Percentiles rank a stretch among this genome's conserved stretches.
Conservation (phyloP, 179 eudicot genomes). For the Amaranthus tricolor region DNA sequence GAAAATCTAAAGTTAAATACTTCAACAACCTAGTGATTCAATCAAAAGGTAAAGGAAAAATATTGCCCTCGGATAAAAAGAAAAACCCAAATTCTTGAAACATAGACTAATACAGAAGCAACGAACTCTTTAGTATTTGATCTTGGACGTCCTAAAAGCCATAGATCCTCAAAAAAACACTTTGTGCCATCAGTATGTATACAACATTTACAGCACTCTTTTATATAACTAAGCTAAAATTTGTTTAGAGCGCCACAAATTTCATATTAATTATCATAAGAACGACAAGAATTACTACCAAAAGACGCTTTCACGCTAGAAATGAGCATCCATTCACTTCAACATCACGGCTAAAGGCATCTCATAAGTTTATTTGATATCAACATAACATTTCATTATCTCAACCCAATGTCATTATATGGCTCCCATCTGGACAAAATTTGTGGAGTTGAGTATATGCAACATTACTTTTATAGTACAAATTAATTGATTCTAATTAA, state of each 20-base stretch:
- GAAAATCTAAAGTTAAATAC: not conserved
- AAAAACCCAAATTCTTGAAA: not conserved
- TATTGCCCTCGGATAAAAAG: not conserved
- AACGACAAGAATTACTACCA: not conserved
- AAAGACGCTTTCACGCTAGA: not conserved
- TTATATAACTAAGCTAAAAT: not conserved
- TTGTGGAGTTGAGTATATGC: too few relatives aligned
- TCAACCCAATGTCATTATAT: too few relatives aligned
- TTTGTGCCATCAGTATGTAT: not conserved
- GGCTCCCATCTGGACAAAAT: too few relatives aligned
- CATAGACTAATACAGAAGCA: not conserved
- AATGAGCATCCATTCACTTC: not conserved
- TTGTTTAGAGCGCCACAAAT: not conserved
- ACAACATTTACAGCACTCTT: not conserved
- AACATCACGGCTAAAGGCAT: not conserved
- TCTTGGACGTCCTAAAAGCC: not conserved
- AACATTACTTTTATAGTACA: too few relatives aligned
- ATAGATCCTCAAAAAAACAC: not conserved
- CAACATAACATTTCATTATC: not conserved
- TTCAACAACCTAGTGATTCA: too few relatives aligned
- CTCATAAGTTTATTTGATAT: not conserved
- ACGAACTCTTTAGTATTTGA: too few relatives aligned
- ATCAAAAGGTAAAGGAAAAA: not conserved
- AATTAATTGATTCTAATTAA: too few relatives aligned
- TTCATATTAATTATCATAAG: not conserved